Evolutionary conservation across 2,329 filamentous ascomycete species (phyloP), one percentile per base, ranked within the genome.

Genomic region (Westerdykella aurantiaca): DNA sequence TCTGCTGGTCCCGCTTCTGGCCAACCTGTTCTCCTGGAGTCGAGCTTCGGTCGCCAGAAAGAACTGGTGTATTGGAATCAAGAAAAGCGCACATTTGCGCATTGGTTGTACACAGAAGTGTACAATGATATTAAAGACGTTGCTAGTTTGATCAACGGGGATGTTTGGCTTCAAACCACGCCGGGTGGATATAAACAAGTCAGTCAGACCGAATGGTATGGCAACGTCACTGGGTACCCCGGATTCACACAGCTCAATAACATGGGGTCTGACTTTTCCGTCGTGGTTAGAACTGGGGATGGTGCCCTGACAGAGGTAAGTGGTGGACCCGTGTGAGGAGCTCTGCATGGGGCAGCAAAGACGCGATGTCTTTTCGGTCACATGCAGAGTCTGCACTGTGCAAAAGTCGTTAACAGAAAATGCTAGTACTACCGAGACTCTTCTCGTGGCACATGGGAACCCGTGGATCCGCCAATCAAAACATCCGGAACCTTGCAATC

Each of bases 241-340:
- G 37, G 37, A 13, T 39, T 39, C 37, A 29, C 25, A 22, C 37
- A 39, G 37, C 13, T 18, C 12, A 22, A 39, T 22, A 39, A 39
- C 37, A 21, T 21, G 18, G 18, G 18, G 3, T 39, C 37, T 2
- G 37, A 41, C 25, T 41, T 41, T 21, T 34, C 39, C 21, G 18
- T 33, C 13, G 23, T 34, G 12, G 18, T 34, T 3, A 31, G 14
- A 6, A 41, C 35, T 18, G 17, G 17, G 4, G 35, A 38, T 12
- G 31, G 31, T 33, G 14, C 12, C 17, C 10, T 16, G 11, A 13
- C 12, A n/a, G 35, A 38, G 17, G 35, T 22, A 22, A 3, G 14
- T 38, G 4, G 12, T 33, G 14, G 7, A 12, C 4, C 7, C 6
- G 31, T 33, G 3, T 33, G 31, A 33, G 5, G 7, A 33, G 18